These are phyloP conservation scores for Dacryopinax primogenitus DNA, from an alignment of 768 basidiomycete species.

Conservation along the genomic window DNA sequence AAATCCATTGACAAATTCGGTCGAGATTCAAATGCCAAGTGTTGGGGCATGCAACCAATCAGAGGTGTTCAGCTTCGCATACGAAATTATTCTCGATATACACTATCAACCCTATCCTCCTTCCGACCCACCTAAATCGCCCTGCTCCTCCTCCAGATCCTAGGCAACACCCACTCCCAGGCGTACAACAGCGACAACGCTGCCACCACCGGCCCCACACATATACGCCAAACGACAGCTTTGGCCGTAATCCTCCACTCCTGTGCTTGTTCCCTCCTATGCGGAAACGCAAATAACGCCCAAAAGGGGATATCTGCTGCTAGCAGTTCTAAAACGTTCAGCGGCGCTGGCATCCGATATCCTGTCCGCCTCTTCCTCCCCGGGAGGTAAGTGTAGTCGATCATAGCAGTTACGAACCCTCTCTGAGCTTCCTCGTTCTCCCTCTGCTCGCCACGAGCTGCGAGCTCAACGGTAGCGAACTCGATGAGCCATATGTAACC, in stretches of 20 bases:
- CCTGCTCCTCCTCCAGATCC: not conserved
- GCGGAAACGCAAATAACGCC: not conserved
- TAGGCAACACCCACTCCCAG: not conserved
- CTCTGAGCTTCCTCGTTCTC: conserved; percentile 3
- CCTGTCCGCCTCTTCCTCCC: not conserved
- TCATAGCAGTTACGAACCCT: not conserved
- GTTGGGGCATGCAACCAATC: too few relatives aligned
- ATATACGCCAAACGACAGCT: not conserved
- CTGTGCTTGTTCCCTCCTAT: not conserved
- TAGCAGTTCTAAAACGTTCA: not conserved
- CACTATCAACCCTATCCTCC: too few relatives aligned
- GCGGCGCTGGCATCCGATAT: not conserved
- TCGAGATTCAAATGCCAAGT: too few relatives aligned
- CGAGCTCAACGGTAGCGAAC: conserved; percentile 2
- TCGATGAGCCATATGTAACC: not conserved
- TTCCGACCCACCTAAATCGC: not conserved
- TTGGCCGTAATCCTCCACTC: not conserved
- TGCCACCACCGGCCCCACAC: not conserved
- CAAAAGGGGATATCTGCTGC: not conserved
- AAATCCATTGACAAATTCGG: too few relatives aligned
- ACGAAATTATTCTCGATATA: too few relatives aligned
- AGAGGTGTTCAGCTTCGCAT: too few relatives aligned
- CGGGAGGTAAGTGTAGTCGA: conserved; percentile 3
- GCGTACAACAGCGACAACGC: not conserved
- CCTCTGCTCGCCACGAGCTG: not conserved